phyloP scores from a whole-genome alignment of 192 early-diverging fungal species.

The Anaeromyces robustus region DNA sequence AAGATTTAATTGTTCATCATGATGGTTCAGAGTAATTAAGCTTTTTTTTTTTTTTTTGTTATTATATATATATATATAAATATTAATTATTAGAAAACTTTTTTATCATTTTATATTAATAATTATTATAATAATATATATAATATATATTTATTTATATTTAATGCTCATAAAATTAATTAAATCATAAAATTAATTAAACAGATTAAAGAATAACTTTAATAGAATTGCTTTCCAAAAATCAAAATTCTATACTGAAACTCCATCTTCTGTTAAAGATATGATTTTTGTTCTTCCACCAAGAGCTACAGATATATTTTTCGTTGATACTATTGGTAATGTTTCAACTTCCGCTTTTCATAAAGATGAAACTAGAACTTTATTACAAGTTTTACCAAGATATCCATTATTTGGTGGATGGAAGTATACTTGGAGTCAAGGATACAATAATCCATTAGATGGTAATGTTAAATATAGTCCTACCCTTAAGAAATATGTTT shows the following conservation, averaged over 20 bases:
- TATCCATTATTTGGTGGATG: slow-evolving; percentile 95
- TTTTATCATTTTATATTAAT: slow-evolving; percentile 7
- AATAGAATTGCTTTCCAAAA: slow-evolving; percentile 50
- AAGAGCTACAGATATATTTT: slow-evolving; percentile 58
- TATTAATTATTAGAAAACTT: too few species aligned
- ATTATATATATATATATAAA: too few species aligned
- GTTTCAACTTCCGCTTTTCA: slow-evolving; percentile 74
- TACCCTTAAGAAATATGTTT: slow-evolving; percentile 25
- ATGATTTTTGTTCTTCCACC: slow-evolving; percentile 48
- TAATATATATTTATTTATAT: too few species aligned
- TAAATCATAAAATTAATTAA: slow-evolving; percentile 2
- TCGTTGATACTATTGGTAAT: slow-evolving; percentile 85
- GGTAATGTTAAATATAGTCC: slow-evolving; percentile 40
- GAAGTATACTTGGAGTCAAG: slow-evolving; percentile 91
- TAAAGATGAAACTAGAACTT: slow-evolving; percentile 20
- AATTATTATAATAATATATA: background rate
- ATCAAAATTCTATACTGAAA: slow-evolving; percentile 12
- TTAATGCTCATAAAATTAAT: slow-evolving; percentile 10
- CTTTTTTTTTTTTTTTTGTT: background rate
- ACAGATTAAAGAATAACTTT: slow-evolving; percentile 49
- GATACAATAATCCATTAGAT: slow-evolving; percentile 63
- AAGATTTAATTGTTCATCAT: slow-evolving; percentile 60
- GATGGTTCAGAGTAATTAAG: slow-evolving; percentile 56
- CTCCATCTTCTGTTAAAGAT: slow-evolving; percentile 24
- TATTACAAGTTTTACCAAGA: slow-evolving; percentile 70